Evolutionary conservation across 108 stramenopile genomes (phyloP), one percentile per base, ranked within the genome.

Genomic region (Aurantiochytrium sp.): DNA sequence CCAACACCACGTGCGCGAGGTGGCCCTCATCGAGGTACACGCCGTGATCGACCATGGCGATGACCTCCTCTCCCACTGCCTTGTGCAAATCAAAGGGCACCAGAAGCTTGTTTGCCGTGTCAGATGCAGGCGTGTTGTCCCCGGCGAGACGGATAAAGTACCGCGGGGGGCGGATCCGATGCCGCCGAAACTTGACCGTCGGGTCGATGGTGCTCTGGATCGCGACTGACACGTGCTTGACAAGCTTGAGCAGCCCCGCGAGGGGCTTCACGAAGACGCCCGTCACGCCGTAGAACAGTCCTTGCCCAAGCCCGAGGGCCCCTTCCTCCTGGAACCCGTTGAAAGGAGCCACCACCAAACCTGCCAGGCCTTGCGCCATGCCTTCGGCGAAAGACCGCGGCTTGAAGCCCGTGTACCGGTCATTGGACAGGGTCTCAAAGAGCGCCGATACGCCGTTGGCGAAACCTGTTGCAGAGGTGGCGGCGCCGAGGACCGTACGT

Each of bases 11-110:
- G 39, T 81, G 73, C 0, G 42, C 73, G 6, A 48, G 27, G 3
- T 81, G 73, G 8, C 73, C 73, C 39, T 81, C 73, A 24, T 48
- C 45, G 24, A 81, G 45, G 24, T 81, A 81, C 10, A 48, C 73
- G 2, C 73, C 73, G 39, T 48, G 12, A 42, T 81, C 73, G 10
- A 81, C 73, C 73, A 81, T 81, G 21, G 73, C 73, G 24, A 81
- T 41, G 19, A 81, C 73, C 73, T 81, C 73, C 73, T 81, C 73
- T 6, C 73, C 73, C 21, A 81, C 73, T 12, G 73, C 73, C 30
- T 81, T 48, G 3, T 81, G 45, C 39, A 81, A 42, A 24, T 81
- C 73, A 81, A 48, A 81, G 50, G 73, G 73, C 36, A 48, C 73
- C 30, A 81, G 39, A 24, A 81, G 73, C 39, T 81, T 81, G 27